phyloP scores from a whole-genome alignment of 208 protist species.

The Trypanosoma caninum region DNA sequence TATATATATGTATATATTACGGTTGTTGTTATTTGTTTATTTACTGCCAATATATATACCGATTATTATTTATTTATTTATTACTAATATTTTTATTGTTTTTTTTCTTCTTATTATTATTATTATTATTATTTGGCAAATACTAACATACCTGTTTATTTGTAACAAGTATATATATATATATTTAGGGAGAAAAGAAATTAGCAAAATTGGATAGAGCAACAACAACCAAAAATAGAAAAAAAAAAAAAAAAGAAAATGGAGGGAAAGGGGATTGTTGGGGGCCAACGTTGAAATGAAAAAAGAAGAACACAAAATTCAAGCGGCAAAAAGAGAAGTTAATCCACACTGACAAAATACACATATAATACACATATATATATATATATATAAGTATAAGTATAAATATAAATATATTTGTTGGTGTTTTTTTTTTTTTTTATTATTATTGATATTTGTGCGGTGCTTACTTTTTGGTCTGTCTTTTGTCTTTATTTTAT shows the following conservation, averaged over 20 bases:
- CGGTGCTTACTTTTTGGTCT: not conserved
- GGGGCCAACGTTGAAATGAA: not conserved
- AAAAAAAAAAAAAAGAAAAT: not conserved
- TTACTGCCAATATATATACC: constrained; percentile 8
- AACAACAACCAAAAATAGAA: not conserved
- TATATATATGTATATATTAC: too few relatives aligned
- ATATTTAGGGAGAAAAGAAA: too few relatives aligned
- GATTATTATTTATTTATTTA: constrained; percentile 18
- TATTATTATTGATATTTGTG: constrained; percentile 18
- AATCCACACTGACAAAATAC: too few relatives aligned
- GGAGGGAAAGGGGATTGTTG: not conserved
- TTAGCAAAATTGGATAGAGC: not conserved
- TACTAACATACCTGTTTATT: too few relatives aligned
- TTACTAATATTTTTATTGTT: constrained; percentile 16
- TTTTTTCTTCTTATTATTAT: constrained; percentile 21
- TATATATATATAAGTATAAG: constrained; percentile 8
- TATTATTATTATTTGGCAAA: constrained; percentile 11
- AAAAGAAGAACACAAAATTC: not conserved
- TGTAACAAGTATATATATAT: too few relatives aligned
- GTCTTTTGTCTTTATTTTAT: constrained; percentile 1
- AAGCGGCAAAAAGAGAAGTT: not conserved
- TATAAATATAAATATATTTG: constrained; percentile 25
- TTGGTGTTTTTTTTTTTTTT: constrained; percentile 8
- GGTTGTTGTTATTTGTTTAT: constrained; percentile 8
- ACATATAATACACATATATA: not conserved